Evolutionary conservation across 139 green algal genomes (phyloP).

Genomic region (Ostreobium quekettii): DNA sequence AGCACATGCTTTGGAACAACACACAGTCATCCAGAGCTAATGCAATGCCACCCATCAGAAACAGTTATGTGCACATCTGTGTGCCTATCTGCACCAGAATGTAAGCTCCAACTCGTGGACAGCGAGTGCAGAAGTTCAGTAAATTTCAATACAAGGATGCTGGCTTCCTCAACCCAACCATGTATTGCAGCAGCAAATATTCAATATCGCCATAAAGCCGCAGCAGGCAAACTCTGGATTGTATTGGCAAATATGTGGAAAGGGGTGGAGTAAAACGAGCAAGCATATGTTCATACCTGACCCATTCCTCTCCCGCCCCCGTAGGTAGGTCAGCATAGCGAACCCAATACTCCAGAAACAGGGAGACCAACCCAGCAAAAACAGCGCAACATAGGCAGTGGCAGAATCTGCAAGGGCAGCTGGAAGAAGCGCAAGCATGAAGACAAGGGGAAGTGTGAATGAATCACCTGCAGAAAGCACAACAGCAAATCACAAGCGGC

Average conservation of each 20-base stretch:
- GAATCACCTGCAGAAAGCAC: neutral
- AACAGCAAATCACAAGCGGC: neutral
- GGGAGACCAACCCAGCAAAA: neutral
- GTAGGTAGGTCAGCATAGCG: neutral
- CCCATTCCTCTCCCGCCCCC: neutral
- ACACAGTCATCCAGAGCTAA: no score
- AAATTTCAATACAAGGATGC: neutral
- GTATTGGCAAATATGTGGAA: no score
- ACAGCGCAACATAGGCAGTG: constrained; percentile 1
- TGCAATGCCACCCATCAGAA: no score
- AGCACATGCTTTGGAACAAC: no score
- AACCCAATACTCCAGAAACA: constrained; percentile 6
- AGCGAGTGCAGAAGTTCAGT: neutral
- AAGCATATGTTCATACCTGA: neutral
- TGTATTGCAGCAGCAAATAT: neutral
- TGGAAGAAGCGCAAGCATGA: neutral
- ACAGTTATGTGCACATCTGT: no score
- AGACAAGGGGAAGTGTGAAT: no score
- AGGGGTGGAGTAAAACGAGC: no score
- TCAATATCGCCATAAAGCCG: neutral
- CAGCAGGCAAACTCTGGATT: neutral
- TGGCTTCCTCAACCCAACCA: no score
- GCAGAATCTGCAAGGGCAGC: neutral
- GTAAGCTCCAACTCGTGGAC: no score
- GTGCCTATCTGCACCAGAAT: no score